Percentiles rank a stretch among this genome's conserved stretches.
Conservation (phyloP, 306 rosid genomes). For the Quercus agrifolia region DNA sequence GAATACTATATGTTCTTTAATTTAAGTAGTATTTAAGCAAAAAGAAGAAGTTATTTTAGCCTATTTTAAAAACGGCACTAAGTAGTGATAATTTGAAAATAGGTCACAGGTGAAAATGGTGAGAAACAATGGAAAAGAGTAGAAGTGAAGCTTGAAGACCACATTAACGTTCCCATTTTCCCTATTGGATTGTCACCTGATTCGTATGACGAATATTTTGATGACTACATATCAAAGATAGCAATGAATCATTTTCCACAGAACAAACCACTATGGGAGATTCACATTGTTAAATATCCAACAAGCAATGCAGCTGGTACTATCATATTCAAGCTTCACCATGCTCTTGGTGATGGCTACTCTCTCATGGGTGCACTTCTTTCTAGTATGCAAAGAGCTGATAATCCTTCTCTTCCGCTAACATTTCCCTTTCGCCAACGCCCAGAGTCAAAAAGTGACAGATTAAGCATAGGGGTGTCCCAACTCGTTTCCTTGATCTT, state of each 20-base stretch:
- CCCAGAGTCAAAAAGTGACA: not conserved
- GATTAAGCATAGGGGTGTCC: not conserved
- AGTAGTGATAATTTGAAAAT: not conserved
- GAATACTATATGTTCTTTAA: not conserved
- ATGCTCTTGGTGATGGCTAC: slow-evolving; percentile 20
- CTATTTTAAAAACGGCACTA: not conserved
- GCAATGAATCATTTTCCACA: slow-evolving; percentile 1
- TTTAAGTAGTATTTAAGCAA: not conserved
- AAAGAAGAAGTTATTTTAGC: not conserved
- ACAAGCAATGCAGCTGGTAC: slow-evolving; percentile 7
- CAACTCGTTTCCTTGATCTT: slow-evolving; percentile 10
- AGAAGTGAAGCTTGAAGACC: not conserved
- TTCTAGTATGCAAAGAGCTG: slow-evolving; percentile 8
- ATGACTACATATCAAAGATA: slow-evolving; percentile 1
- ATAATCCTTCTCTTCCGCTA: not conserved
- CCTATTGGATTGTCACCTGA: not conserved
- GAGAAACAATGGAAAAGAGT: slow-evolving; percentile 4
- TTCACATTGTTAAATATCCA: slow-evolving; percentile 6
- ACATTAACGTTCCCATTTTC: slow-evolving; percentile 1
- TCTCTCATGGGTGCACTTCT: slow-evolving; percentile 18
- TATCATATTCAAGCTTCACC: slow-evolving; percentile 5
- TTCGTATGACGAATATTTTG: not conserved
- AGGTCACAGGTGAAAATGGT: not conserved
- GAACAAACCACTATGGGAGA: slow-evolving; percentile 11
- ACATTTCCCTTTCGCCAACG: not conserved